These are phyloP conservation scores for Heterobasidion parviporum DNA, from an alignment of 1,284 basidiomycete genomes.

Conservation along the genomic window DNA sequence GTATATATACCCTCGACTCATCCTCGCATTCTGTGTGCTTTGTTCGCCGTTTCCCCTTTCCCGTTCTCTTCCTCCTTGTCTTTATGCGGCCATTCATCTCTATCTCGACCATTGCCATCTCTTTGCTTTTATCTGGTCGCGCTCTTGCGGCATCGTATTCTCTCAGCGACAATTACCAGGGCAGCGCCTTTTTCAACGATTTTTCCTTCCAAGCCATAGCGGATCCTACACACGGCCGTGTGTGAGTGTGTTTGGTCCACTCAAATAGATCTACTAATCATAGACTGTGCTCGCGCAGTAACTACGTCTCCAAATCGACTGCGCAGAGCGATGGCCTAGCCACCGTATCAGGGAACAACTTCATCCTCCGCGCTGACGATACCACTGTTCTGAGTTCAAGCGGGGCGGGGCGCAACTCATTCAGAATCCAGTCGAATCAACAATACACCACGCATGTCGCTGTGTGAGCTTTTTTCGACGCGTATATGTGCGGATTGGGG, in stretches of 20 bases:
- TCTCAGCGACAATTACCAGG: slow-evolving; percentile 36
- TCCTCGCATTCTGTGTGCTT: not conserved
- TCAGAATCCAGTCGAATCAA: slow-evolving; percentile 45
- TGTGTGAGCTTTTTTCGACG: slow-evolving; percentile 34
- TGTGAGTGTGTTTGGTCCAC: slow-evolving; percentile 30
- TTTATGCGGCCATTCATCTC: slow-evolving; percentile 3
- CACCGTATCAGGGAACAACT: slow-evolving; percentile 15
- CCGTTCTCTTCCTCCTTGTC: not conserved
- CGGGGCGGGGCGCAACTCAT: slow-evolving; percentile 51
- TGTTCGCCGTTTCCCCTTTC: not conserved
- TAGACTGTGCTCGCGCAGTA: slow-evolving; percentile 14
- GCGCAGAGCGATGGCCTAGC: slow-evolving; percentile 24
- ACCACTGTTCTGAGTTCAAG: slow-evolving; percentile 33
- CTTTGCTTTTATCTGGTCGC: slow-evolving; percentile 1
- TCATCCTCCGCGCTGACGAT: slow-evolving; percentile 41
- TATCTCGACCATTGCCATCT: not conserved
- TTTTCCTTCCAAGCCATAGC: slow-evolving; percentile 43
- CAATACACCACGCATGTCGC: slow-evolving; percentile 45
- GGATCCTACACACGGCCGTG: slow-evolving; percentile 57
- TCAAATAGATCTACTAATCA: not conserved
- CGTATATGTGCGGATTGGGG: not conserved
- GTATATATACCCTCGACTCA: too few relatives aligned
- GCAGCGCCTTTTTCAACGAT: slow-evolving; percentile 38
- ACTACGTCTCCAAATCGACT: slow-evolving; percentile 22
- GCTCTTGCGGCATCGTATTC: slow-evolving; percentile 26